phyloP scores from a whole-genome alignment of 306 rosid species.

The Sechiopsis laciniata region DNA sequence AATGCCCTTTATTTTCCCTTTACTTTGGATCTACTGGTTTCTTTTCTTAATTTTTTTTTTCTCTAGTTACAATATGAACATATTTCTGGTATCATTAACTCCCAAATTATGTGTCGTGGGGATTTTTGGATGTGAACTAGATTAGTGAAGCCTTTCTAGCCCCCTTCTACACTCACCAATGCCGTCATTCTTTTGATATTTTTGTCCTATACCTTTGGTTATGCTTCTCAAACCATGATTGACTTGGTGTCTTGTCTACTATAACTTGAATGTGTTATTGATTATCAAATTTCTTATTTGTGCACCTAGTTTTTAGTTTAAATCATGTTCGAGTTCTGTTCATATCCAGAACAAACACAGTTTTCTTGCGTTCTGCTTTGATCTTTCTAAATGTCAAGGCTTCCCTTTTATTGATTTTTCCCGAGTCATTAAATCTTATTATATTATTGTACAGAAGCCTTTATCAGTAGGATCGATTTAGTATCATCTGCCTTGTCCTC shows the following conservation, averaged over 20 bases:
- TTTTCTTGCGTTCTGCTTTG: background rate
- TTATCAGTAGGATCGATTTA: background rate
- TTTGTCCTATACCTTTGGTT: background rate
- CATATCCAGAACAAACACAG: background rate
- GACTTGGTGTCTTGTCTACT: background rate
- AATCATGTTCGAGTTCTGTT: background rate
- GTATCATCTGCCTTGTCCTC: background rate
- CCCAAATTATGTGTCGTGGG: background rate
- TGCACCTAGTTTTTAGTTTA: background rate
- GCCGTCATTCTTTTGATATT: background rate
- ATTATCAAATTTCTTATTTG: background rate
- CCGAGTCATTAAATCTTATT: background rate
- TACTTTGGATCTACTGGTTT: slow-evolving; percentile 3
- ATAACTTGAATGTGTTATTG: background rate
- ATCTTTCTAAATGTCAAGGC: background rate
- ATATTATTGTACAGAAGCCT: background rate
- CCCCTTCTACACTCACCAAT: background rate
- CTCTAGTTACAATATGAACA: background rate
- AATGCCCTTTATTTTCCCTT: slow-evolving; percentile 7
- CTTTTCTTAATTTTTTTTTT: background rate
- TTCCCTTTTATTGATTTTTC: background rate
- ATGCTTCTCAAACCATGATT: background rate
- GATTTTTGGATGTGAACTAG: background rate
- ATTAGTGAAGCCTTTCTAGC: slow-evolving; percentile 1
- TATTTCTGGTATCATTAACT: background rate